phyloP scores from a whole-genome alignment of 352 stramenopile species.

The Phytophthora sansomeana region DNA sequence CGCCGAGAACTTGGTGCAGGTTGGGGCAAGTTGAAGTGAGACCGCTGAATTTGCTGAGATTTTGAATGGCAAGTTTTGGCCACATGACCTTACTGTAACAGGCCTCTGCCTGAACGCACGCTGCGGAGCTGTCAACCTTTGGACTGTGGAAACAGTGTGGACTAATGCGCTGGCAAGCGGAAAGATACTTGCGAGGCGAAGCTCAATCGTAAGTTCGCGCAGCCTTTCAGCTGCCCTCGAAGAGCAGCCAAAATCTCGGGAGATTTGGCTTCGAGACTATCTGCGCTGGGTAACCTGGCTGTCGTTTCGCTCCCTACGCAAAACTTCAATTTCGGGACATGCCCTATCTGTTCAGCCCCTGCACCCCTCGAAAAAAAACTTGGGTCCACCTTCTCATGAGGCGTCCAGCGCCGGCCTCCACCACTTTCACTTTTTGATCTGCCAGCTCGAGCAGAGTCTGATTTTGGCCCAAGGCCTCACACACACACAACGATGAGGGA shows the following conservation, averaged over 20 bases:
- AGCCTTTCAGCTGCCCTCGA: background rate
- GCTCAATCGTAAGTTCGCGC: background rate
- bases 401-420: background rate
- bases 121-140: background rate
- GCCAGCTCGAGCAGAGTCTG: slow-evolving; percentile 2
- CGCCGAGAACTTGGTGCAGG: no score
- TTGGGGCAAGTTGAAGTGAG: slow-evolving; percentile 15
- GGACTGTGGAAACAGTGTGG: no score
- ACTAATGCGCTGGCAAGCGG: no score
- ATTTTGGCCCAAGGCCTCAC: slow-evolving; percentile 7
- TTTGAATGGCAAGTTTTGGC: slow-evolving; percentile 24
- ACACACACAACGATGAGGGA: slow-evolving; percentile 20
- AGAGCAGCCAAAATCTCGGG: background rate
- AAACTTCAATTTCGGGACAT: background rate
- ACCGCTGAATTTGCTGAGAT: slow-evolving; percentile 17
- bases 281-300: no score
- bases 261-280: background rate
- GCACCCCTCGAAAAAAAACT: background rate
- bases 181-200: no score
- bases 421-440: slow-evolving; percentile 31
- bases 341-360: slow-evolving; percentile 1
- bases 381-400: background rate
- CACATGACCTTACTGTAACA: no score
- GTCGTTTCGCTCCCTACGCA: no score
- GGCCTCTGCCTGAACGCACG: slow-evolving; percentile 10